Conservation (phyloP, 371 early-diverging fungal species). For the Mucor mucedo region DNA sequence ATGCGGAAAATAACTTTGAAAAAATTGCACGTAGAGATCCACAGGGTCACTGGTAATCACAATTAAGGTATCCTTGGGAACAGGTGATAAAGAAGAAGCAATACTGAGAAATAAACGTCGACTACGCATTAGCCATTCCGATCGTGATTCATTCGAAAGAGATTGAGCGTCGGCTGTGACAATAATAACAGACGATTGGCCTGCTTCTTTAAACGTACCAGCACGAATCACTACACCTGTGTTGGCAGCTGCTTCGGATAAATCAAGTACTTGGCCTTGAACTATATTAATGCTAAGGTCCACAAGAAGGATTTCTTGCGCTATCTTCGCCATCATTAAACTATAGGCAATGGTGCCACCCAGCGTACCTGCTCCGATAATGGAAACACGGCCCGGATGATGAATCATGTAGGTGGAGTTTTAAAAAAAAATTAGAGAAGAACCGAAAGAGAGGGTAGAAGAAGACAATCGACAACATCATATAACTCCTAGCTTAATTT, state of each 20-base stretch:
- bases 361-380: conserved; percentile 61
- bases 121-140: conserved; percentile 73
- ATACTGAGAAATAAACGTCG: conserved; percentile 68
- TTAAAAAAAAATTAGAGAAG: neutral
- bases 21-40: conserved; percentile 76
- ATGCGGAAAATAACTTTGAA: conserved; percentile 67
- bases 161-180: conserved; percentile 31
- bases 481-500: too few relatives aligned
- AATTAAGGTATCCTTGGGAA: conserved; percentile 66
- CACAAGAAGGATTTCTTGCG: conserved; percentile 68
- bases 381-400: conserved; percentile 40
- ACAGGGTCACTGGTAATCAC: conserved; percentile 79
- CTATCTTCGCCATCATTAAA: conserved; percentile 59
- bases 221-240: conserved; percentile 58
- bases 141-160: conserved; percentile 38
- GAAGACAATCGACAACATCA: neutral
- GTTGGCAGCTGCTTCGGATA: conserved; percentile 69
- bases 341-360: conserved; percentile 72
- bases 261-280: conserved; percentile 76
- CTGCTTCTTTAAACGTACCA: conserved; percentile 67
- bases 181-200: conserved; percentile 29
- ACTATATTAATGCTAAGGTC: conserved; percentile 65
- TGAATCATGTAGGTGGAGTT: conserved; percentile 4
- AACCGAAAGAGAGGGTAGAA: neutral
- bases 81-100: conserved; percentile 66